Percentiles rank a stretch among this genome's conserved stretches.
phyloP scores from a whole-genome alignment of 345 rosid genomes.

The Linum lewisii region DNA sequence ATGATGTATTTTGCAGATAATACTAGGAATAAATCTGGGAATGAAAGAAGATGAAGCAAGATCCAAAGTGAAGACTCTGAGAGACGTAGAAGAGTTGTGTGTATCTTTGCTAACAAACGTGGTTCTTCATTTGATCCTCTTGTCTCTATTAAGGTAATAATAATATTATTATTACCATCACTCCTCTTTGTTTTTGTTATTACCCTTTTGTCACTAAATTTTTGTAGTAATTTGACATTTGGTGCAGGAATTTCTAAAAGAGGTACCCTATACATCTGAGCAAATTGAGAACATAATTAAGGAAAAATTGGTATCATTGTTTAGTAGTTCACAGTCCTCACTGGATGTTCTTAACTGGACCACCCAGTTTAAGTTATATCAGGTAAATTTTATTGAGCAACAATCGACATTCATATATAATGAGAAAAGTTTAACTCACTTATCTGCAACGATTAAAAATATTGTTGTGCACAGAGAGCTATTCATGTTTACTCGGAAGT shows the following conservation, averaged over 20 bases:
- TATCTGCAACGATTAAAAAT: no score
- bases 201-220: no score
- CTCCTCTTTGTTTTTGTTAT: not conserved
- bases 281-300: conserved; percentile 57
- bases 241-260: conserved; percentile 54
- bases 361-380: conserved; percentile 65
- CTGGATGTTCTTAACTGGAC: conserved; percentile 76
- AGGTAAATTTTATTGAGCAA: conserved; percentile 56
- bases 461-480: conserved; percentile 63
- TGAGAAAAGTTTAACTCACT: no score
- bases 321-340: conserved; percentile 55
- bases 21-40: conserved; percentile 79
- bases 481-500: conserved; percentile 90
- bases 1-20: conserved; percentile 56
- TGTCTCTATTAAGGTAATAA: conserved; percentile 69
- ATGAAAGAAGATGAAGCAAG: conserved; percentile 69
- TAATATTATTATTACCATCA: conserved; percentile 1
- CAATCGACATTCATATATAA: no score
- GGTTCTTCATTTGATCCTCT: conserved; percentile 66
- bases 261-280: conserved; percentile 66
- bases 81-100: conserved; percentile 84
- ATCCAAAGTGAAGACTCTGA: conserved; percentile 70
- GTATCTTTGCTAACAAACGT: conserved; percentile 43
- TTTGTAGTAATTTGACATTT: no score
- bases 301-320: conserved; percentile 46